phyloP scores from a whole-genome alignment of 148 eudicot species.

The Vaccinium myrtillus region DNA sequence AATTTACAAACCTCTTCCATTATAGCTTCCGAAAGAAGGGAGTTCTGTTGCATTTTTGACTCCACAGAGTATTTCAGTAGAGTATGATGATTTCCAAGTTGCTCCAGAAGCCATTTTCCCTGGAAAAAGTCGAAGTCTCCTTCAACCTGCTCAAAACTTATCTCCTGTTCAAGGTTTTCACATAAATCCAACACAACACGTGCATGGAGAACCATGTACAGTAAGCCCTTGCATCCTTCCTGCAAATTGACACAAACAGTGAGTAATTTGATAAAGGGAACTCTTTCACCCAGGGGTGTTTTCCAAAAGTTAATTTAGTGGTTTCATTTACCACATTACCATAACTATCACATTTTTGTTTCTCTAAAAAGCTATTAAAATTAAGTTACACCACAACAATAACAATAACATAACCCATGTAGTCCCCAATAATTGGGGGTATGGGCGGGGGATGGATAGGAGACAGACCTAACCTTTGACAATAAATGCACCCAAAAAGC shows the following conservation, averaged over 20 bases:
- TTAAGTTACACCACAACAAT: background rate
- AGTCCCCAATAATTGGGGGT: too few species aligned
- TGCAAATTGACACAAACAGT: slow-evolving; percentile 25
- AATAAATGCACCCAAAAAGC: too few species aligned
- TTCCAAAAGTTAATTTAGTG: background rate
- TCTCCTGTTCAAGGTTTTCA: slow-evolving; percentile 77
- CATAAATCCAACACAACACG: slow-evolving; percentile 88
- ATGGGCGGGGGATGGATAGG: too few species aligned
- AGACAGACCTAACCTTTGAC: too few species aligned
- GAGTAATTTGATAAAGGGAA: background rate
- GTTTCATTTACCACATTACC: background rate
- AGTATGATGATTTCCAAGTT: slow-evolving; percentile 91
- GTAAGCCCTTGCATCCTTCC: slow-evolving; percentile 98
- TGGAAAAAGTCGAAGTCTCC: slow-evolving; percentile 88
- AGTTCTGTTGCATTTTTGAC: slow-evolving; percentile 87
- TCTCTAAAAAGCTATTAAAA: background rate
- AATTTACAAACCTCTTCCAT: slow-evolving; percentile 83
- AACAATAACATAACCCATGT: too few species aligned
- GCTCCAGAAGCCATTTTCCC: slow-evolving; percentile 95
- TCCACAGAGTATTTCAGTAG: slow-evolving; percentile 85
- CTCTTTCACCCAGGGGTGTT: background rate
- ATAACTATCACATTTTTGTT: background rate
- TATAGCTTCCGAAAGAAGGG: slow-evolving; percentile 85
- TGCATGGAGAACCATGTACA: slow-evolving; percentile 98
- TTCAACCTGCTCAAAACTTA: slow-evolving; percentile 91